These are phyloP conservation scores for Tolypocladium sp. DNA, from an alignment of 2,329 filamentous ascomycete genomes.

Conservation along the genomic window DNA sequence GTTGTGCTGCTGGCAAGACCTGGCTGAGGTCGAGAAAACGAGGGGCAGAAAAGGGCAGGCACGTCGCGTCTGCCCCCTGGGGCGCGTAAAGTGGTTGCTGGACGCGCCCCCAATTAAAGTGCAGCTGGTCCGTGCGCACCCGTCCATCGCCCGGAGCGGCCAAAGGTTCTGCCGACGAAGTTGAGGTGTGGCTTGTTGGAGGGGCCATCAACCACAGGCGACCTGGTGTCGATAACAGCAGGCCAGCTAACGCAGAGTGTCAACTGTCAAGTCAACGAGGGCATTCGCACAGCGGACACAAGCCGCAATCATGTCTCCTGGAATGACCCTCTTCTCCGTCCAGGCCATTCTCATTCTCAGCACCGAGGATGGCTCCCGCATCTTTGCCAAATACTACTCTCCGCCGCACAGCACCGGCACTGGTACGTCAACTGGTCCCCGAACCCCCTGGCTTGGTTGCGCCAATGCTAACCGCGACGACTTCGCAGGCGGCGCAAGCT, in stretches of 20 bases:
- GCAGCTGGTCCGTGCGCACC: conserved; percentile 15
- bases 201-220: not conserved
- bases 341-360: conserved; percentile 72
- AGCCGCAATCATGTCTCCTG: conserved; percentile 52
- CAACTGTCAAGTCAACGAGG: not conserved
- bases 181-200: not conserved
- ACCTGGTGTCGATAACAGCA: not conserved
- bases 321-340: conserved; percentile 67
- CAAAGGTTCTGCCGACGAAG: conserved; percentile 20
- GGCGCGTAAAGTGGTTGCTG: conserved; percentile 32
- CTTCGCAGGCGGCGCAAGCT: conserved; percentile 28
- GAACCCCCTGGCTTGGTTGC: conserved; percentile 7
- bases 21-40: conserved; percentile 2
- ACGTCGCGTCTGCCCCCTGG: conserved; percentile 12
- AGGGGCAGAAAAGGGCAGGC: conserved; percentile 11
- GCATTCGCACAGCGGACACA: not conserved
- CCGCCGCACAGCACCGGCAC: conserved; percentile 43
- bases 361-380: conserved; percentile 79
- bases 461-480: conserved; percentile 23
- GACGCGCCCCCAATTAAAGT: conserved; percentile 6
- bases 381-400: conserved; percentile 90
- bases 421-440: conserved; percentile 14
- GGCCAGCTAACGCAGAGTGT: not conserved
- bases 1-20: not conserved
- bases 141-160: conserved; percentile 15